Base-by-base conservation (phyloP, 768 basidiomycete species). In the Trametes sanguinea region DNA sequence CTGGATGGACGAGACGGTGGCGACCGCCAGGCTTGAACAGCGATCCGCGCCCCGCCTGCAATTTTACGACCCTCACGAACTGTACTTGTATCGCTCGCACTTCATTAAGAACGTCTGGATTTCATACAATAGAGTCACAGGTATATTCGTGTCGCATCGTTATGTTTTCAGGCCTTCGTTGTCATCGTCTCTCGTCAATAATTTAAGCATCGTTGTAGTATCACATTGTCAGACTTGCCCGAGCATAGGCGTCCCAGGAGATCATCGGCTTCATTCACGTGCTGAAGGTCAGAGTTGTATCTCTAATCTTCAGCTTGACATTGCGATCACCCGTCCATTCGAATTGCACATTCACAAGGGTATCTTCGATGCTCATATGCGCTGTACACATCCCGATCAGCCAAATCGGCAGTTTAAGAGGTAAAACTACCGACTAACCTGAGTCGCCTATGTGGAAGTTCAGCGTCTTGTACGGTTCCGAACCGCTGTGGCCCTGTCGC, bases 271-370 rank as follows among this genome's bases (percentile, higher is more conserved):
- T 32, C 17, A 6, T 53, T 78, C 66, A 87, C 43, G 94, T 94
- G 67, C 89, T 92, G 73, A 98, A 97, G 2, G 93, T 92, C 65
- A 98, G 75, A 10, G 85, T 83, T 66, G 84, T 91, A 50, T 94
- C 90, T 3, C 89, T 83, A 65, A 98, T 94, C 62, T 81, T 86
- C 17, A 98, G 77, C 64, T 86, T 85, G 13, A 95, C 94, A 59
- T 85, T 94, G 10, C 95, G 83, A 57, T 92, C 89, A 0, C 85
- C 85, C 0, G 85, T 76, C 96, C 96, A 98, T 58, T 93, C 90
- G 56, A 98, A 90, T 7, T 77, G 79, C 30, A 98, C 83, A 67
- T 85, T 79, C 56, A 89, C 87, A 62, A 95, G 76, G 2, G 85
- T 87, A 8, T 83, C 87, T 6, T 85, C 85, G 2, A 81, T 74